A percentile compares a stretch with the other conserved stretches of the same genome.
Evolutionary conservation across 2,329 filamentous ascomycete species (phyloP).

Genomic region (Fusarium heterosporum): DNA sequence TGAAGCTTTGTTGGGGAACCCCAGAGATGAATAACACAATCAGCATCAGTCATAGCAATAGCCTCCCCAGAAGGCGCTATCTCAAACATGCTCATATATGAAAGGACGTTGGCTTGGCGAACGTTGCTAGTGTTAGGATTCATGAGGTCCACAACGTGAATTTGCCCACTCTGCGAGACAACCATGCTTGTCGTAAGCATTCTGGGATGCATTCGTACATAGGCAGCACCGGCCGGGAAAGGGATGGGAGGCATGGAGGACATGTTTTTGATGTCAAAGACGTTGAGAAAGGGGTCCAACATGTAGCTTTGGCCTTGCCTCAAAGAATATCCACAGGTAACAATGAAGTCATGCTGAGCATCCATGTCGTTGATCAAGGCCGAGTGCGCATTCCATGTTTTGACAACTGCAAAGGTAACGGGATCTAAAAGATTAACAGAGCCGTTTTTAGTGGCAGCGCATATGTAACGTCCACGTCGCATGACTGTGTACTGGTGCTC

Average conservation of each 20-base stretch:
- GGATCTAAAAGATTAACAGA: conserved; percentile 89
- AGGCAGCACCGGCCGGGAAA: conserved; percentile 91
- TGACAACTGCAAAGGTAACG: conserved; percentile 79
- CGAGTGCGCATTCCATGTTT: conserved; percentile 90
- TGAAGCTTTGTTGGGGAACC: conserved; percentile 86
- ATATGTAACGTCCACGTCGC: conserved; percentile 91
- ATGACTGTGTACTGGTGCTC: conserved; percentile 88
- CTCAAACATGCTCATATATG: conserved; percentile 82
- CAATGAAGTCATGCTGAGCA: conserved; percentile 91
- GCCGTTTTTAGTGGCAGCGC: conserved; percentile 86
- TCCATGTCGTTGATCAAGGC: conserved; percentile 97
- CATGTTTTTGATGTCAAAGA: conserved; percentile 94
- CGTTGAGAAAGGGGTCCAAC: conserved; percentile 92
- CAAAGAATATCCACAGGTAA: conserved; percentile 93
- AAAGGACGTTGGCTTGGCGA: conserved; percentile 81
- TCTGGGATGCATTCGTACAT: conserved; percentile 95
- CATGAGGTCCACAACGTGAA: conserved; percentile 96
- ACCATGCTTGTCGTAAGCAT: conserved; percentile 96
- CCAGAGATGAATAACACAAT: conserved; percentile 86
- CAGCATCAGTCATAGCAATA: conserved; percentile 81
- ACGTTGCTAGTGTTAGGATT: conserved; percentile 90
- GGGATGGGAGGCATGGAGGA: conserved; percentile 89
- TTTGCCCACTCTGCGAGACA: conserved; percentile 89
- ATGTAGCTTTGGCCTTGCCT: conserved; percentile 79
- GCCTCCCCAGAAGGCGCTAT: conserved; percentile 90